Evolutionary conservation across 2,329 filamentous ascomycete species (phyloP), one percentile per base, ranked within the genome.

Genomic region (Xylaria sp.): DNA sequence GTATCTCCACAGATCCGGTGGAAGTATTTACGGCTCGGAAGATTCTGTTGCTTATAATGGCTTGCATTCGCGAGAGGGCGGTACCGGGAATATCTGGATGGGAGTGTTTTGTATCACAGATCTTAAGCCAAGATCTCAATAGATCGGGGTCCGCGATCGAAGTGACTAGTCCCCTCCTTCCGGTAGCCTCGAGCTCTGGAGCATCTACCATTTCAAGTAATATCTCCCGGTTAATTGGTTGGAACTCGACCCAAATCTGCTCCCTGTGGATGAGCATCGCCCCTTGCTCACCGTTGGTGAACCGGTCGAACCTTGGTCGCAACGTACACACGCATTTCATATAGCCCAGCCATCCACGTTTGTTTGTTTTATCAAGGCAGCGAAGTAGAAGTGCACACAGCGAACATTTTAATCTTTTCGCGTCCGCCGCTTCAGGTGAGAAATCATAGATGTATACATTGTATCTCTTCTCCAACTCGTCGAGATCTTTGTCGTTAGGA

Each of bases 21-120:
- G 44, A 47, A n/a, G 60, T 62, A 33, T 59, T 59, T n/a, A 62
- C 55, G 7, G 29, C 23, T 7, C 60, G 54, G 27, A 62, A 62
- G 13, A 62, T 9, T 0, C 44, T 19, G 13, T 25, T 10, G 29
- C 11, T 21, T 9, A 41, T 9, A 11, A 62, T 62, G 2, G 11
- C 4, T 13, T 59, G 47, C 44, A 59, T 55, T 19, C 60, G 54
- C 4, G 49, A 47, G 1, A 46, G 3, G 1, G 47, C 1, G 8
- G n/a, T 10, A 25, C 2, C 4, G 3, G 60, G 33, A 1, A 47
- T 15, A 17, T 4, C 44, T 15, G 51, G 44, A 13, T 62, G 60
- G 2, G 29, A 21, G 55, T 62, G 60, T 21, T 51, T 55, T 2
- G 1, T 9, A 17, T 62, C 44, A 29, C 60, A 62, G 2, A 35